phyloP scores from a whole-genome alignment of 768 basidiomycete genomes.

The Amanita fuliginea region DNA sequence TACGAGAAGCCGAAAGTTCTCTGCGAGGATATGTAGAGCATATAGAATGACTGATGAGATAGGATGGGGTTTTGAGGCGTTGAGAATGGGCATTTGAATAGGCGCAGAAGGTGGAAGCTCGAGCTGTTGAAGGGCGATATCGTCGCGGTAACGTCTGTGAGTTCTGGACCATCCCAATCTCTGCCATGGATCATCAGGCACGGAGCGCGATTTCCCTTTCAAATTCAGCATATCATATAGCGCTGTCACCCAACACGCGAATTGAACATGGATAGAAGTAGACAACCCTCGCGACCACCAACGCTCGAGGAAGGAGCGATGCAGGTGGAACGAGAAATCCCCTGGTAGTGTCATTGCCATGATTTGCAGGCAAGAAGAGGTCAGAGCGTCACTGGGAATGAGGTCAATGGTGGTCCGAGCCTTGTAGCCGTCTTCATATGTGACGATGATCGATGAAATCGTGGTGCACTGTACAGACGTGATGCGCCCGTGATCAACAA shows the following conservation, averaged over 20 bases:
- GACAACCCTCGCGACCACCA: slow-evolving; percentile 43
- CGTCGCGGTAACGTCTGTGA: slow-evolving; percentile 42
- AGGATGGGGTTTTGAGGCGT: slow-evolving; percentile 23
- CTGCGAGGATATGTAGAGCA: slow-evolving; percentile 72
- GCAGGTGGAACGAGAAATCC: slow-evolving; percentile 43
- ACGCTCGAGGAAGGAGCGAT: slow-evolving; percentile 40
- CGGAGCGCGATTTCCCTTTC: slow-evolving; percentile 12
- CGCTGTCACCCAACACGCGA: slow-evolving; percentile 42
- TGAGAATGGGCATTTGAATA: slow-evolving; percentile 12
- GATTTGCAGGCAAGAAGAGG: slow-evolving; percentile 45
- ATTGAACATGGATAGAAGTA: slow-evolving; percentile 36
- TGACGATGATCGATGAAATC: slow-evolving; percentile 39
- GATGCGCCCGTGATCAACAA: slow-evolving; percentile 22
- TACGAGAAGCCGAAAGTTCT: slow-evolving; percentile 51
- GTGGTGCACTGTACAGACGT: slow-evolving; percentile 35
- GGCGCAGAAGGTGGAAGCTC: slow-evolving; percentile 17
- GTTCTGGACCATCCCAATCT: slow-evolving; percentile 32
- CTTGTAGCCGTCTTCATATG: slow-evolving; percentile 38
- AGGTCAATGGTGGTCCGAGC: slow-evolving; percentile 43
- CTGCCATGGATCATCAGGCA: slow-evolving; percentile 31
- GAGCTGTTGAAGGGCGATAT: slow-evolving; percentile 42
- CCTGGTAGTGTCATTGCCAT: slow-evolving; percentile 52
- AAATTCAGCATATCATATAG: slow-evolving; percentile 38
- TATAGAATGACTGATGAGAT: slow-evolving; percentile 52
- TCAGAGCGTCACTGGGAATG: slow-evolving; percentile 42